Percentiles rank a stretch among this genome's conserved stretches.
Evolutionary conservation across 2,329 filamentous ascomycete genomes (phyloP).

Genomic region (Aspergillus chevalieri): DNA sequence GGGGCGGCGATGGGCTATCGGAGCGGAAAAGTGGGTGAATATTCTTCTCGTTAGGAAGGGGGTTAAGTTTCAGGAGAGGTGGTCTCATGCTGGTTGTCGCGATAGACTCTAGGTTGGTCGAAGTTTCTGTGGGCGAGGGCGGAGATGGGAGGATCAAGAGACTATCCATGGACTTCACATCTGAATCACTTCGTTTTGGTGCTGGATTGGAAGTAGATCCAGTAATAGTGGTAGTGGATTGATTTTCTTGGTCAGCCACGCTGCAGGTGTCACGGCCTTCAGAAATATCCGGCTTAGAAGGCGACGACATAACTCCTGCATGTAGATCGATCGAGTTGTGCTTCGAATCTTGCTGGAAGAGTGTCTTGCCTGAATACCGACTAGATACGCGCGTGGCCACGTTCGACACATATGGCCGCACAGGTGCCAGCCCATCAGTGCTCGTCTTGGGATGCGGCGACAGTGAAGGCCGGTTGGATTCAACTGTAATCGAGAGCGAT

Average conservation of each 20-base stretch:
- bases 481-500: constrained; percentile 6
- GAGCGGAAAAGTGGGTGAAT: constrained; percentile 56
- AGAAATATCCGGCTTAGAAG: constrained; percentile 4
- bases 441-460: constrained; percentile 11
- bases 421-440: constrained; percentile 6
- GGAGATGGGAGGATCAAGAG: constrained; percentile 15
- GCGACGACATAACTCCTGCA: constrained; percentile 8
- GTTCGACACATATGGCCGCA: constrained; percentile 18
- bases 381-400: constrained; percentile 21
- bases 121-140: constrained; percentile 16
- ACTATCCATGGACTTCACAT: constrained; percentile 22
- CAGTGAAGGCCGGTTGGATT: constrained; percentile 8
- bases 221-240: neutral
- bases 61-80: constrained; percentile 12
- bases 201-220: neutral
- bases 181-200: constrained; percentile 10
- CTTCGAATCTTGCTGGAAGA: constrained; percentile 20
- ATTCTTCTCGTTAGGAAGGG: constrained; percentile 40
- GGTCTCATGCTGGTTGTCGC: constrained; percentile 3
- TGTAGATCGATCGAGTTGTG: constrained; percentile 17
- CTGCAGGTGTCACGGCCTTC: constrained; percentile 9
- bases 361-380: constrained; percentile 26
- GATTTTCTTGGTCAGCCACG: neutral
- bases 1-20: constrained; percentile 48
- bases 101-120: constrained; percentile 11